Base-by-base conservation (phyloP, 768 basidiomycete genomes). In the Imleria badia region DNA sequence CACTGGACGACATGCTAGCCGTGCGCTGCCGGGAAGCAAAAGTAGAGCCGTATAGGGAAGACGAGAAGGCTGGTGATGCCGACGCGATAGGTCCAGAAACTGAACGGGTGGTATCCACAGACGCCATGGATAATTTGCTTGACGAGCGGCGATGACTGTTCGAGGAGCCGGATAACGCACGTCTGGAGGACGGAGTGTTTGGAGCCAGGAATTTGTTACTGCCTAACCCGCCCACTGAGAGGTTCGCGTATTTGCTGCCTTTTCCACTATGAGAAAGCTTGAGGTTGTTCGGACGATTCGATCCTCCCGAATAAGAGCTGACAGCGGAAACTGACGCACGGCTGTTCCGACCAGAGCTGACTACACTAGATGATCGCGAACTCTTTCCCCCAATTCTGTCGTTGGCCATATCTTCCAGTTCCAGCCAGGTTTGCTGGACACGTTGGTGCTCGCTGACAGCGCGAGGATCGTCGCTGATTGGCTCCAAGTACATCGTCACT, bases 11-110 rank as follows among this genome's bases (percentile, higher is more conserved):
- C 45, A 86, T 68, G 65, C 91, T 93, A 31, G 78, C 72, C 20
- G 90, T 91, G 20, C 91, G 81, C 63, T 93, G 91, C 30, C 91
- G 82, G n/a, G 91, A 93, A 31, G 91, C 80, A 67, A 85, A 90
- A 9, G 91, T 94, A 5, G 91, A 79, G 30, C 75, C 75, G 56
- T 80, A 78, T 19, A 89, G 47, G 19, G 73, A 68, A 14, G 72
- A 62, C 20, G 67, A 67, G 30, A 71, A 54, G 30, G 54, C 36
- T 35, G 67, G 58, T 26, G 74, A 65, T 19, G 79, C 72, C n/a
- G 75, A 60, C 38, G 67, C 68, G 52, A 81, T 70, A 11, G 88
- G 84, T 26, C 89, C 89, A 20, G 91, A 91, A 17, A 85, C 81
- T 15, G 89, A 87, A 49, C 91, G 81, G 49, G 66, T 75, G 3